Conservation (phyloP, 1,284 basidiomycete species). For the Ceratobasidium sp. region DNA sequence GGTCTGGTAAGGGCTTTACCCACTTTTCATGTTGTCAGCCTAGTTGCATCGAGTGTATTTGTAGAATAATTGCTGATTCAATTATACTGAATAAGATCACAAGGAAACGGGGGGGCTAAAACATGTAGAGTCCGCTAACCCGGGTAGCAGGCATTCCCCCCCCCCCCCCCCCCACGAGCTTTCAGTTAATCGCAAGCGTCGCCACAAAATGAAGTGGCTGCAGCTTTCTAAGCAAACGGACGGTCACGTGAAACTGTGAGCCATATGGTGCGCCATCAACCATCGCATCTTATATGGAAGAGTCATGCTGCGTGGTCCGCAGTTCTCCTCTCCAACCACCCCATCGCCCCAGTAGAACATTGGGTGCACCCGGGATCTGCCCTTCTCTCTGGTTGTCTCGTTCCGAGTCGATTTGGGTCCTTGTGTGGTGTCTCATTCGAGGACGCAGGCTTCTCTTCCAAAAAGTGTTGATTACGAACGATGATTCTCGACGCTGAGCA, state of each 20-base stretch:
- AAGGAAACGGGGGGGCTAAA: no score
- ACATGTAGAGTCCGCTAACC: no score
- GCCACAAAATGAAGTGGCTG: not conserved
- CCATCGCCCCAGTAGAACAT: no score
- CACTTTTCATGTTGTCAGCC: no score
- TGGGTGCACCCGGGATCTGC: not conserved
- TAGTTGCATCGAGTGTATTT: no score
- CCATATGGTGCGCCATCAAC: not conserved
- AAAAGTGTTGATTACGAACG: not conserved
- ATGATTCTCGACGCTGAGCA: slow-evolving; percentile 21
- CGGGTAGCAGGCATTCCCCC: no score
- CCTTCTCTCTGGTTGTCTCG: not conserved
- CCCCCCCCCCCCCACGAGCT: no score
- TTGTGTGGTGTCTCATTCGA: not conserved
- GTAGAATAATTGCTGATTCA: no score
- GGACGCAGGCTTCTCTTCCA: not conserved
- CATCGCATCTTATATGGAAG: not conserved
- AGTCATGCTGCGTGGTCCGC: not conserved
- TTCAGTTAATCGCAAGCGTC: not conserved
- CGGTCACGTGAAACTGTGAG: not conserved
- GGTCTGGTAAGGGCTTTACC: not conserved
- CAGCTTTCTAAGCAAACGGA: not conserved
- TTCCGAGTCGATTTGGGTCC: not conserved
- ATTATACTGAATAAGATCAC: no score
- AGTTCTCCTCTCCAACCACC: not conserved